These are phyloP conservation scores for Fonsecaea monophora DNA, from an alignment of 2,329 filamentous ascomycete genomes.

Conservation along the genomic window DNA sequence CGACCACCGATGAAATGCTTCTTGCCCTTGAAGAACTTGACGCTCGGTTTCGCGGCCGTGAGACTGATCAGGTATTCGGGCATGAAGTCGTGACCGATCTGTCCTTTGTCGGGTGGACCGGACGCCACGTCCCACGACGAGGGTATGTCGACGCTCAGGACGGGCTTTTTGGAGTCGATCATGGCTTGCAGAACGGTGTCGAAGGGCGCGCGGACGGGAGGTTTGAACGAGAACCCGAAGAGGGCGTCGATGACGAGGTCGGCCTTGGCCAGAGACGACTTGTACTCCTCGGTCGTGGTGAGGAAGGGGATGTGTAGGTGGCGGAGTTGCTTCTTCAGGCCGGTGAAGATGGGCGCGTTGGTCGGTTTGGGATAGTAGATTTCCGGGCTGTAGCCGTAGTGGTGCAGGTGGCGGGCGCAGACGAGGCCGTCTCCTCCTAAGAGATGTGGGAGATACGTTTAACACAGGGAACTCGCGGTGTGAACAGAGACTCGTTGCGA, in stretches of 20 bases:
- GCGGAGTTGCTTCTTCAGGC: constrained; percentile 81
- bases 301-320: constrained; percentile 80
- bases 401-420: constrained; percentile 85
- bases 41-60: constrained; percentile 90
- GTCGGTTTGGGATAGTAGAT: constrained; percentile 93
- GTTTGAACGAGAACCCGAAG: constrained; percentile 94
- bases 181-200: constrained; percentile 78
- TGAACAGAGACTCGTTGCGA: not conserved
- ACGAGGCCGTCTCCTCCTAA: constrained; percentile 92
- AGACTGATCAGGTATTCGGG: constrained; percentile 83
- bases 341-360: constrained; percentile 88
- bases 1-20: constrained; percentile 91
- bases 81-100: constrained; percentile 77
- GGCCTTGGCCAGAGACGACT: constrained; percentile 66
- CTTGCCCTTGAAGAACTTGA: constrained; percentile 76
- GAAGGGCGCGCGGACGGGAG: constrained; percentile 92
- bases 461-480: constrained; percentile 5
- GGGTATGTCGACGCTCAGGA: constrained; percentile 89
- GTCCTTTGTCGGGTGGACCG: constrained; percentile 76
- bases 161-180: constrained; percentile 71
- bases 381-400: constrained; percentile 88
- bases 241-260: constrained; percentile 92
- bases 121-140: constrained; percentile 93
- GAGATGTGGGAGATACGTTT: not conserved
- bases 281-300: constrained; percentile 71